A percentile compares a stretch with the other conserved stretches of the same genome.
phyloP scores from a whole-genome alignment of 2,329 filamentous ascomycete species.

The Botrytis elliptica region DNA sequence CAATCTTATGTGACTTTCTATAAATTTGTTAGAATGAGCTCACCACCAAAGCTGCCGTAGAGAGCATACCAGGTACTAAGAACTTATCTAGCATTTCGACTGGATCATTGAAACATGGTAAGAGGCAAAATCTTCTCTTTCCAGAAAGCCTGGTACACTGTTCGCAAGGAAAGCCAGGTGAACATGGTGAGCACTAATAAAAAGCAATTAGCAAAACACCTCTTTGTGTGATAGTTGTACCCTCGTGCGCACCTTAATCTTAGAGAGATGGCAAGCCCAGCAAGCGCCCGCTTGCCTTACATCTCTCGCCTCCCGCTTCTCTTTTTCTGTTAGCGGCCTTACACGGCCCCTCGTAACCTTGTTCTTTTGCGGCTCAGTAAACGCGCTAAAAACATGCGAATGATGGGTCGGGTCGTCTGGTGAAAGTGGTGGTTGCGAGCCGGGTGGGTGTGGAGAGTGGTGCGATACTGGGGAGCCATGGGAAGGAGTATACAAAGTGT shows the following conservation, averaged over 20 bases:
- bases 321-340: constrained; percentile 33
- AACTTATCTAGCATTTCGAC: constrained; percentile 36
- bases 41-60: neutral
- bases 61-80: constrained; percentile 34
- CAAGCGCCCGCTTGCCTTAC: constrained; percentile 38
- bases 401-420: constrained; percentile 26
- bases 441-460: constrained; percentile 23
- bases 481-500: constrained; percentile 25
- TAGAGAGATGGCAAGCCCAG: constrained; percentile 40
- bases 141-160: constrained; percentile 36
- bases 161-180: constrained; percentile 36
- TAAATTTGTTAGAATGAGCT: constrained; percentile 14
- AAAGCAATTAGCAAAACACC: neutral
- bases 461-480: constrained; percentile 25
- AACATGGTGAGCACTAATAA: constrained; percentile 38
- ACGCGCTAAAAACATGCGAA: constrained; percentile 34
- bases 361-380: constrained; percentile 27
- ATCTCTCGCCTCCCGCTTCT: constrained; percentile 37
- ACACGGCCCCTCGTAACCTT: constrained; percentile 34
- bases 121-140: constrained; percentile 38
- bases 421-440: constrained; percentile 27
- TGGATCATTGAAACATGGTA: constrained; percentile 39
- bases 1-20: constrained; percentile 35
- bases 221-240: neutral
- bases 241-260: constrained; percentile 33